Base-by-base conservation (phyloP, 164 flowering plant genomes). In the Protea cynaroides region DNA sequence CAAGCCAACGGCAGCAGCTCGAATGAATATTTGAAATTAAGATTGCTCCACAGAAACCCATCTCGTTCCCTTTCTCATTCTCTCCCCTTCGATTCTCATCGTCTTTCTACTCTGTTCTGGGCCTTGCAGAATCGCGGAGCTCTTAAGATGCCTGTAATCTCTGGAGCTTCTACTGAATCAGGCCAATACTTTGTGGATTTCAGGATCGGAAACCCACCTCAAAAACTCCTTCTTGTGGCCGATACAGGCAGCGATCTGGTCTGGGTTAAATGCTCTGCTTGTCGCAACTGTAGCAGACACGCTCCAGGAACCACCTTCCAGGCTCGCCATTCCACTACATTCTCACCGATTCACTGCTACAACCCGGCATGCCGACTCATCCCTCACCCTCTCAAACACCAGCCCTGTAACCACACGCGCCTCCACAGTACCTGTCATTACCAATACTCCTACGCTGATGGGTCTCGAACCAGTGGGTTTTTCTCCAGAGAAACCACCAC, bases 191-290 rank as follows among this genome's bases (percentile, higher is more conserved):
- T 75, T 62, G 86, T 84, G 50, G 68, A 75, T 25, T 75, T 90
- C 61, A 67, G 58, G 7, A 44, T 90, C 54, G 97, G 97, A 18
- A 69, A 90, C 22, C 97, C 97, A 1, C 88, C 92, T 0, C 90
- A 83, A 52, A 65, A 52, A 17, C 78, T 90, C 73, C 82, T 77
- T 59, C 83, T 90, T 22, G 80, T 88, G n/a, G 89, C 86, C 34
- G 94, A 88, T 63, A 88, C 92, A 59, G 97, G 97, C 51, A 80
- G 85, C 72, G 97, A 90, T 58, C 86, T 90, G 38, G 73, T 83
- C 62, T 90, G 97, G 97, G 80, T 82, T 47, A 61, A 68, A 19
- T 88, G 95, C 80, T 82, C 95, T 64, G 83, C 95, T 56, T 86
- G 90, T 75, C 68, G 69, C 4, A 71, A 80, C 76, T 81, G 86